Base-by-base conservation (phyloP, 108 stramenopile genomes). In the Cylindrotheca closterium region DNA sequence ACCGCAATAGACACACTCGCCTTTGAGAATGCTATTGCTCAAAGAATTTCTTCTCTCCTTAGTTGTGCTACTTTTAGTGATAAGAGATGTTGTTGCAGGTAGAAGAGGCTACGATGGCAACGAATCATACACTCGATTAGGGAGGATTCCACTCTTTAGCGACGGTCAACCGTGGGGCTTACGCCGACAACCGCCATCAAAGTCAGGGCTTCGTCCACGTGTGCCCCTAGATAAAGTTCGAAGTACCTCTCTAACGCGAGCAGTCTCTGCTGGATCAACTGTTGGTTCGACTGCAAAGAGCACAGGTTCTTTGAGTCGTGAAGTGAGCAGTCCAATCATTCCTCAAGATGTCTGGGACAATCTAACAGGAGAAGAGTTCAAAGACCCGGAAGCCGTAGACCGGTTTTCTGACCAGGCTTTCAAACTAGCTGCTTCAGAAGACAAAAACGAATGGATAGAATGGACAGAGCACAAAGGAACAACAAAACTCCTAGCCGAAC, bases 281-380 rank as follows among this genome's bases (percentile, higher is more conserved):
- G 42, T 17, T 45, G 42, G 12, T 17, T 12, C 42, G 42, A 45
- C 42, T 12, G 12, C 42, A 8, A 8, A 45, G 12, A 17, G 17
- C 17, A 45, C 42, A 8, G 8, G 17, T 45, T 45, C 42, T n/a
- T n/a, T n/a, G n/a, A n/a, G 8, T 23, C n/a, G 5, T 25, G 67
- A 29, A 24, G 25, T 80, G 23, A 52, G 58, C 3, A 22, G 68
- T 22, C 92, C 89, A 8, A 60, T 93, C 15, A 73, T 93, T 25
- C 80, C 86, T 51, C 68, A 66, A 63, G 50, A 65, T 60, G 34
- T 68, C 30, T 86, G 75, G 80, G 69, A 75, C 23, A 30, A 37
- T 21, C 58, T 88, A 28, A 83, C 82, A 7, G 89, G 92, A 8
- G 51, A 67, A 24, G 92, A 93, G 58, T 88, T 89, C 52, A 47